Conservation (phyloP, 192 early-diverging fungal species). For the Podila minutissima region DNA sequence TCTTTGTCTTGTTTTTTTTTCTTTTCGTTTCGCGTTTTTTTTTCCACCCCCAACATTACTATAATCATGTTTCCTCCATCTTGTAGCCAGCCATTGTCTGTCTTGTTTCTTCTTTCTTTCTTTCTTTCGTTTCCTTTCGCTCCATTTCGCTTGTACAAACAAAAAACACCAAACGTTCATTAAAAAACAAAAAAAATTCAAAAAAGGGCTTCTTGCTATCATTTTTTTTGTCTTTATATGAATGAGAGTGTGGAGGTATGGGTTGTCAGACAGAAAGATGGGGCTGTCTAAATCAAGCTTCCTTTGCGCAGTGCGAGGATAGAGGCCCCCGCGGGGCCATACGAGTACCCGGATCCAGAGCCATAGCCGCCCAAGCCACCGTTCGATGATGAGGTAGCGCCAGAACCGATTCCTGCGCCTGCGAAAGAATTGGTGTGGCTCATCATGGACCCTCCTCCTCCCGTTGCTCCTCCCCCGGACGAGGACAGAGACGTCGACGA, state of each 20-base stretch:
- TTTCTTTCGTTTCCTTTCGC: not conserved
- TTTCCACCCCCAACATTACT: not conserved
- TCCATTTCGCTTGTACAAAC: too few species aligned
- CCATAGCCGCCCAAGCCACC: too few species aligned
- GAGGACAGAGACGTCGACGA: not conserved
- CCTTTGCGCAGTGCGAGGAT: slow-evolving; percentile 36
- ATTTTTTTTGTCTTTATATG: too few species aligned
- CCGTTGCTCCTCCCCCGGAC: not conserved
- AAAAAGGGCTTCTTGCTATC: too few species aligned
- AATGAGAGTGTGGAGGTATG: too few species aligned
- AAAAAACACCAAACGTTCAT: too few species aligned
- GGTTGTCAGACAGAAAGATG: too few species aligned
- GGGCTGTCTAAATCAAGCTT: slow-evolving; percentile 19
- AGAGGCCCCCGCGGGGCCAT: slow-evolving; percentile 17
- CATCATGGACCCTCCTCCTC: not conserved
- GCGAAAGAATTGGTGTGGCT: slow-evolving; percentile 19
- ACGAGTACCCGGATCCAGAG: slow-evolving; percentile 7
- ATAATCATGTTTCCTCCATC: slow-evolving; percentile 1
- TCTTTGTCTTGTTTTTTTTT: not conserved
- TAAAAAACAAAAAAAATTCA: too few species aligned
- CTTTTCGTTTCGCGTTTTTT: not conserved
- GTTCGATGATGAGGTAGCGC: too few species aligned
- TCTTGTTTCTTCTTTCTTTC: not conserved
- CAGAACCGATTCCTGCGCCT: slow-evolving; percentile 22
- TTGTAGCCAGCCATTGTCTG: not conserved